phyloP scores from a whole-genome alignment of 164 flowering plant species.

The Vitis amurensis region DNA sequence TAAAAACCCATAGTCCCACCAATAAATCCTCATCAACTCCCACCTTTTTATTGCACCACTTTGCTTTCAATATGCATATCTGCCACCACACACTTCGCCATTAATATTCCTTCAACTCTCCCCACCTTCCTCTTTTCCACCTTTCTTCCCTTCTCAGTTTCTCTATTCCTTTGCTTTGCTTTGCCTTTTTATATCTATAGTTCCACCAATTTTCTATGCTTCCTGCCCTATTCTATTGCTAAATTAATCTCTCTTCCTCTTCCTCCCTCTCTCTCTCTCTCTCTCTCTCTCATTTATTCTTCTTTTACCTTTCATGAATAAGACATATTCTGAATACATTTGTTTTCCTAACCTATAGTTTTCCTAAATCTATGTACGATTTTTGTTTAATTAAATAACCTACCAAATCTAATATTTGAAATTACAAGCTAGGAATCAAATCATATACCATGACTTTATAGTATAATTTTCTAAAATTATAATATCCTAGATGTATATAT shows the following conservation, averaged over 20 bases:
- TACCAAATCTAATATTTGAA: too few relatives aligned
- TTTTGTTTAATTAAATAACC: not conserved
- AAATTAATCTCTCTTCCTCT: constrained; percentile 1
- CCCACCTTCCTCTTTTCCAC: constrained; percentile 3
- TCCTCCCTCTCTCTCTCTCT: too few relatives aligned
- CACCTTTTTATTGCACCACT: constrained; percentile 33
- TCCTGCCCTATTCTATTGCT: constrained; percentile 7
- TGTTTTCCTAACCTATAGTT: too few relatives aligned
- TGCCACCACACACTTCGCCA: constrained; percentile 47
- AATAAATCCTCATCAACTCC: constrained; percentile 2
- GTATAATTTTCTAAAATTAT: too few relatives aligned
- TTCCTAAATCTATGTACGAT: not conserved
- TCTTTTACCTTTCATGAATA: too few relatives aligned
- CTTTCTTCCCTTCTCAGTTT: constrained; percentile 31
- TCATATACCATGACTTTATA: too few relatives aligned
- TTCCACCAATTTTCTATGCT: constrained; percentile 16
- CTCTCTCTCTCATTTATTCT: too few relatives aligned
- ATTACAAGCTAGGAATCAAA: too few relatives aligned
- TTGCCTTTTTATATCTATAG: constrained; percentile 9
- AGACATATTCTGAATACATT: too few relatives aligned
- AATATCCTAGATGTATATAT: too few relatives aligned
- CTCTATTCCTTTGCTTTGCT: constrained; percentile 9
- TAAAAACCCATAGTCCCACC: constrained; percentile 43
- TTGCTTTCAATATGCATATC: constrained; percentile 42
- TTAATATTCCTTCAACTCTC: constrained; percentile 32